phyloP scores from a whole-genome alignment of 164 flowering plant species.

The Stephania japonica region DNA sequence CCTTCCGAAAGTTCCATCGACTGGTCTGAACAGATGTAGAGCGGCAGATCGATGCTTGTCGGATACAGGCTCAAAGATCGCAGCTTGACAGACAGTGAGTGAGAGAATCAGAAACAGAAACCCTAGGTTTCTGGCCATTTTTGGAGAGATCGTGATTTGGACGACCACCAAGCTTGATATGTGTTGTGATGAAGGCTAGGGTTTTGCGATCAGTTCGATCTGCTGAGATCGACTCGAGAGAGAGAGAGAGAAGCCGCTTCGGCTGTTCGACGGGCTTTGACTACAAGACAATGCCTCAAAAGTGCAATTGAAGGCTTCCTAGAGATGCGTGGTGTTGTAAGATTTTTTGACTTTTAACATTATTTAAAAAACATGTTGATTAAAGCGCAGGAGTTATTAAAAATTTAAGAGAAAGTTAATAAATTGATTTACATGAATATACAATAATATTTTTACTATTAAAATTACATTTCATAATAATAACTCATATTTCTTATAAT shows the following conservation, averaged over 20 bases:
- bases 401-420: too few species aligned
- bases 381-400: too few species aligned
- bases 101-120: slow-evolving; percentile 43
- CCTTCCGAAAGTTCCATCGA: slow-evolving; percentile 66
- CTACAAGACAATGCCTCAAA: background rate
- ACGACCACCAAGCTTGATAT: background rate
- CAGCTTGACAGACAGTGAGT: slow-evolving; percentile 40
- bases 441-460: too few species aligned
- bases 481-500: too few species aligned
- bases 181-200: background rate
- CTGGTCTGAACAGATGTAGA: slow-evolving; percentile 43
- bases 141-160: slow-evolving; percentile 24
- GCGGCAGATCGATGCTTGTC: slow-evolving; percentile 84
- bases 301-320: background rate
- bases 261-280: background rate
- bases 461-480: too few species aligned
- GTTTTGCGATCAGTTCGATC: background rate
- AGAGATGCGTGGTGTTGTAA: background rate
- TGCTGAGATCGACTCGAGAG: background rate
- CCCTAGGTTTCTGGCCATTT: slow-evolving; percentile 49
- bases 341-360: too few species aligned
- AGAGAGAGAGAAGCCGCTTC: background rate
- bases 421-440: too few species aligned
- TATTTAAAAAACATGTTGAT: too few species aligned
- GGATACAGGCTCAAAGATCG: slow-evolving; percentile 57